These are phyloP conservation scores for Sclerotinia nivalis DNA, from an alignment of 2,329 filamentous ascomycete genomes.

Conservation along the genomic window DNA sequence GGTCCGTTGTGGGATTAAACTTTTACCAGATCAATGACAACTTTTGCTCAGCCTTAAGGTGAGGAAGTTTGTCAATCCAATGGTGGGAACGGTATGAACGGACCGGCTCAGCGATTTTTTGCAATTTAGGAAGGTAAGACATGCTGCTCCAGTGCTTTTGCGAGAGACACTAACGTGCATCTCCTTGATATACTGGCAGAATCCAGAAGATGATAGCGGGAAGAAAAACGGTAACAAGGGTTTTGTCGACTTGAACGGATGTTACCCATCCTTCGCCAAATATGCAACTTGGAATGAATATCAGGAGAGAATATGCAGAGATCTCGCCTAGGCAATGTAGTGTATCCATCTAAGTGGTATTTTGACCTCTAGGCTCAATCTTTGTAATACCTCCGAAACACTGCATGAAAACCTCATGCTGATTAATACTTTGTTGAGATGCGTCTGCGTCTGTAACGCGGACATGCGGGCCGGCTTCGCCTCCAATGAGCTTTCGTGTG, in stretches of 20 bases:
- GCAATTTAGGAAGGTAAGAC: constrained; percentile 18
- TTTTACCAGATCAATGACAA: constrained; percentile 6
- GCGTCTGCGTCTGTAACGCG: constrained; percentile 14
- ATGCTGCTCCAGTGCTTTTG: not conserved
- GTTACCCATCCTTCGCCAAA: constrained; percentile 1
- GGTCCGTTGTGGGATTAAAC: not conserved
- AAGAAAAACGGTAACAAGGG: not conserved
- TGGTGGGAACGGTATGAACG: constrained; percentile 32
- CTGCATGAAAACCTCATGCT: not conserved
- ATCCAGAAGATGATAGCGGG: constrained; percentile 5
- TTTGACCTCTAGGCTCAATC: not conserved
- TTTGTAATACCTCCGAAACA: not conserved
- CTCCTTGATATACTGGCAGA: not conserved
- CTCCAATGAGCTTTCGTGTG: constrained; percentile 15
- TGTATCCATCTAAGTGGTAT: constrained; percentile 17
- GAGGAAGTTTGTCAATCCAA: not conserved
- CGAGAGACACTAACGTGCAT: not conserved
- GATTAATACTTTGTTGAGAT: constrained; percentile 12
- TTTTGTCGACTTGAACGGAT: not conserved
- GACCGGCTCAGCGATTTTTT: constrained; percentile 35
- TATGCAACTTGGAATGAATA: constrained; percentile 1
- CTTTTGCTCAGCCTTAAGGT: constrained; percentile 5
- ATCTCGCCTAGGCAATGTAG: constrained; percentile 6
- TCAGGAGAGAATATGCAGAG: constrained; percentile 13
- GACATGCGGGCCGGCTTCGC: constrained; percentile 30